These are phyloP conservation scores for Penicillium malachiteum DNA, from an alignment of 495 filamentous ascomycete species.

Conservation along the genomic window DNA sequence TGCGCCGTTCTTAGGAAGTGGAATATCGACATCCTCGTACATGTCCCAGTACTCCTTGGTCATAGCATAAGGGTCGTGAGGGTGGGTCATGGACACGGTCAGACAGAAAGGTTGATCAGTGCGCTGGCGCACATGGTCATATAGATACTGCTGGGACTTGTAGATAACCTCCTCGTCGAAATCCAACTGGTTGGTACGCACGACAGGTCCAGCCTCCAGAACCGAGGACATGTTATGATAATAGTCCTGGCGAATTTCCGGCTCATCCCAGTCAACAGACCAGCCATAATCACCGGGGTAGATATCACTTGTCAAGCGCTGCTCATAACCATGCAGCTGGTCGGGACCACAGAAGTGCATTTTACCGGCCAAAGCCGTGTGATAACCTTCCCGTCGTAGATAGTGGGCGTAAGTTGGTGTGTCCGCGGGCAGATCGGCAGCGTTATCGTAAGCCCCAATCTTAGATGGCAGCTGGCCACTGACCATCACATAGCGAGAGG, in stretches of 20 bases:
- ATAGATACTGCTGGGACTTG: constrained; percentile 77
- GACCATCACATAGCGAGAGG: constrained; percentile 85
- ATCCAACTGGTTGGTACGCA: constrained; percentile 89
- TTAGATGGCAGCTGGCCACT: constrained; percentile 82
- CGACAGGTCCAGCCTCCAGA: constrained; percentile 76
- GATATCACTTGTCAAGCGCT: constrained; percentile 84
- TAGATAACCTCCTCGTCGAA: constrained; percentile 93
- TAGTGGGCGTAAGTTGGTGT: constrained; percentile 87
- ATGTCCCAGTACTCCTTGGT: constrained; percentile 83
- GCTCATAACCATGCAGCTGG: constrained; percentile 87
- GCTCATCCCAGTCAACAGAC: constrained; percentile 87
- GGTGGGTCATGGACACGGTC: constrained; percentile 88
- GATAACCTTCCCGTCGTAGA: constrained; percentile 77
- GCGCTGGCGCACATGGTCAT: constrained; percentile 73
- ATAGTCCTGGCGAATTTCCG: constrained; percentile 80
- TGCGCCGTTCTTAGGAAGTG: constrained; percentile 63
- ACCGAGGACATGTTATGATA: constrained; percentile 92
- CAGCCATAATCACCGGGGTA: constrained; percentile 90
- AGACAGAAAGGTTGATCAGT: constrained; percentile 74
- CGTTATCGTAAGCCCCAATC: constrained; percentile 87
- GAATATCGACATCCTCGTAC: constrained; percentile 85
- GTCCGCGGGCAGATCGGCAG: constrained; percentile 69
- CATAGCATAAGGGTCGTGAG: constrained; percentile 90
- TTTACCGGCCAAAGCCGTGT: constrained; percentile 87
- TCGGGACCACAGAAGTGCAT: constrained; percentile 92